phyloP scores from a whole-genome alignment of 1,284 basidiomycete genomes.

The Puccinia sorghi region DNA sequence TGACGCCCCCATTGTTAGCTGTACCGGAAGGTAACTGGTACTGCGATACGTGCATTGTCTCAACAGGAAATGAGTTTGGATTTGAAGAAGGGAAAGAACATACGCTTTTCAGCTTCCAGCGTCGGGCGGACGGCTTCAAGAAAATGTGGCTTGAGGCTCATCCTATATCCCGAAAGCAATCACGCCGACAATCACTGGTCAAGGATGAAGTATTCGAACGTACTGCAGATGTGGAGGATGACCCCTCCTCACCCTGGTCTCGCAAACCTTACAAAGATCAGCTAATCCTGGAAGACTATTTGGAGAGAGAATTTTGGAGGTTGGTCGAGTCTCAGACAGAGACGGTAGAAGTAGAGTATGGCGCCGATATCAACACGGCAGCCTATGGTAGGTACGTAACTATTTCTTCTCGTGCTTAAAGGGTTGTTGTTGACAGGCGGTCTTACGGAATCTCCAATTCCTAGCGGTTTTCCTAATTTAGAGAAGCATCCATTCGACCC shows the following conservation, averaged over 20 bases:
- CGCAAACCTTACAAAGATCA: slow-evolving; percentile 65
- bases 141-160: slow-evolving; percentile 68
- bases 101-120: slow-evolving; percentile 85
- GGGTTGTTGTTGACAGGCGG: neutral
- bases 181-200: slow-evolving; percentile 50
- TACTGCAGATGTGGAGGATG: slow-evolving; percentile 42
- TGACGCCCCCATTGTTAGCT: slow-evolving; percentile 79
- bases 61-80: slow-evolving; percentile 95
- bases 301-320: slow-evolving; percentile 96
- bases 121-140: slow-evolving; percentile 83
- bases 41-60: slow-evolving; percentile 87
- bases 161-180: slow-evolving; percentile 26
- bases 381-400: slow-evolving; percentile 82
- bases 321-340: slow-evolving; percentile 84
- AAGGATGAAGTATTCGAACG: slow-evolving; percentile 47
- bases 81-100: slow-evolving; percentile 99
- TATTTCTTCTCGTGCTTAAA: neutral
- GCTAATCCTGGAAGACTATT: slow-evolving; percentile 77
- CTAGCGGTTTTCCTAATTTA: slow-evolving; percentile 87
- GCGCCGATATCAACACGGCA: slow-evolving; percentile 95
- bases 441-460: slow-evolving; percentile 44
- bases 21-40: slow-evolving; percentile 90
- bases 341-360: slow-evolving; percentile 97
- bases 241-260: slow-evolving; percentile 52
- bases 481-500: slow-evolving; percentile 85